These are phyloP conservation scores for Fusarium anguioides DNA, from an alignment of 2,329 filamentous ascomycete genomes.

Conservation along the genomic window DNA sequence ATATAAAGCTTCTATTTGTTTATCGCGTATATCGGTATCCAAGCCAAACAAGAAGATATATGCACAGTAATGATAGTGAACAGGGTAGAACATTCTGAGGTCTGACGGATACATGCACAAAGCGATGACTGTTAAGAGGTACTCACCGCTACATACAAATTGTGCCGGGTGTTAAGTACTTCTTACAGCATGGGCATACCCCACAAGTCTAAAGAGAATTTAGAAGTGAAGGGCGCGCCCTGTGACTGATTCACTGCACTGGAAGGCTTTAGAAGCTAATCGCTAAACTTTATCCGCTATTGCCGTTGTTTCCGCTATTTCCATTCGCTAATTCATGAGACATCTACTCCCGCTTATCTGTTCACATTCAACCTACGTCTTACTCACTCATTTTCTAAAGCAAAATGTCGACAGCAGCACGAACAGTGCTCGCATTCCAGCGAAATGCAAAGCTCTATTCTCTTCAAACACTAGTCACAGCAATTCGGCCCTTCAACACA, in stretches of 20 bases:
- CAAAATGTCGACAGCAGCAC: conserved; percentile 34
- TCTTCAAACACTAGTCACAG: conserved; percentile 57
- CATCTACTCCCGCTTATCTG: not conserved
- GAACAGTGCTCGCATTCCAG: conserved; percentile 56
- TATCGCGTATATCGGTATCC: no score
- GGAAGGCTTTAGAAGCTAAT: not conserved
- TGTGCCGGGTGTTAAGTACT: no score
- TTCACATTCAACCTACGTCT: not conserved
- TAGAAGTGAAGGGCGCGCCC: conserved; percentile 15
- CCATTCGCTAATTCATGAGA: not conserved
- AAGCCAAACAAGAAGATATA: no score
- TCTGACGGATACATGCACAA: no score
- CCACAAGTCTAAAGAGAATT: no score
- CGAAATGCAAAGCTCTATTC: conserved; percentile 56
- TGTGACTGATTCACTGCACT: not conserved
- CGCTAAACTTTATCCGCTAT: not conserved
- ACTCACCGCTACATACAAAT: no score
- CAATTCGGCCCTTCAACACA: conserved; percentile 59
- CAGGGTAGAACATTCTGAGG: no score
- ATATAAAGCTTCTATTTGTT: no score
- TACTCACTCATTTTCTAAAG: no score
- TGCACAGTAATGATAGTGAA: no score
- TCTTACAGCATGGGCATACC: no score
- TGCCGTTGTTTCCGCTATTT: not conserved
- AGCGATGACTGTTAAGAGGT: no score